phyloP scores from a whole-genome alignment of 1,284 basidiomycete species.

The Naganishia albida region DNA sequence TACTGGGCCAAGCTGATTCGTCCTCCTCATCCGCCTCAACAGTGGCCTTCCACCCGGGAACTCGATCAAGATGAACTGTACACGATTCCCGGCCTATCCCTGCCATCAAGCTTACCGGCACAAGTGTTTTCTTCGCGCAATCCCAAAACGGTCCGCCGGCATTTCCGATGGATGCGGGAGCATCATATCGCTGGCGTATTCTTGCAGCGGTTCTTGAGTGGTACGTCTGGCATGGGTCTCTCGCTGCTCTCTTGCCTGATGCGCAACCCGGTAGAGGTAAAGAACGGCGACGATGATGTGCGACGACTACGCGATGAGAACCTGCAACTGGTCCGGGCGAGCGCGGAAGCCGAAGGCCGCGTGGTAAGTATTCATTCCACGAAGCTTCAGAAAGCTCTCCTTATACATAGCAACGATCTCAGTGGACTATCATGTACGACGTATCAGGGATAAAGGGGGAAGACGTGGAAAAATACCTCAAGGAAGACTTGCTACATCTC shows the following conservation, averaged over 20 bases:
- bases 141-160: slow-evolving; percentile 67
- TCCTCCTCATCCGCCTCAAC: background rate
- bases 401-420: background rate
- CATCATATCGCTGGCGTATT: slow-evolving; percentile 75
- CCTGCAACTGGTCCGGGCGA: slow-evolving; percentile 63
- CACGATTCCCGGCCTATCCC: slow-evolving; percentile 65
- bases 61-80: slow-evolving; percentile 70
- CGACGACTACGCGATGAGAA: slow-evolving; percentile 67
- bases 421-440: slow-evolving; percentile 35
- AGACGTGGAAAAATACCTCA: slow-evolving; percentile 32
- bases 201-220: slow-evolving; percentile 64
- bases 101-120: slow-evolving; percentile 56
- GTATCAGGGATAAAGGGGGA: slow-evolving; percentile 30
- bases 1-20: background rate
- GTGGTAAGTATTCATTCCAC: slow-evolving; percentile 36
- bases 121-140: slow-evolving; percentile 73
- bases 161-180: slow-evolving; percentile 78
- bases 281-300: slow-evolving; percentile 58
- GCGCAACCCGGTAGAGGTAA: slow-evolving; percentile 41
- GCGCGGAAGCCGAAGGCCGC: slow-evolving; percentile 38
- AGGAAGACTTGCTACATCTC: slow-evolving; percentile 35
- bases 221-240: slow-evolving; percentile 55
- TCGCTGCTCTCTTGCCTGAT: slow-evolving; percentile 46
- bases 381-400: background rate
- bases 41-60: slow-evolving; percentile 44